Percentiles rank a stretch among this genome's conserved stretches.
These are phyloP conservation scores for sorghum (Sorghum bicolor) DNA, from an alignment of 176 grass and related monocot species.

Conservation along the genomic window DNA sequence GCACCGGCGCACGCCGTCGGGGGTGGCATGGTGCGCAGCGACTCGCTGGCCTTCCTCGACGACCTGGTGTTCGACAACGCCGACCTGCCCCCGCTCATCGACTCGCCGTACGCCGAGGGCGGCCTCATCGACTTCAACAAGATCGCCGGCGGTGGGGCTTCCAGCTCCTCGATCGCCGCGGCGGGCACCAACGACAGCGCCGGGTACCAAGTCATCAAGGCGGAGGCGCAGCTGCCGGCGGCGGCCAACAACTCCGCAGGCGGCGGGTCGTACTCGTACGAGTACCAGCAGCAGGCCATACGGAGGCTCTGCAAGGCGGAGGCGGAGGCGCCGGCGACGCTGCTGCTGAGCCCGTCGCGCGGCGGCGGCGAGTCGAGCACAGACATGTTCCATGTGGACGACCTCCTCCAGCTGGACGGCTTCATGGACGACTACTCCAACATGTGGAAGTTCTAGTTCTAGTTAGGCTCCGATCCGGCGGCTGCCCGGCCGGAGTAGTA, in stretches of 20 bases:
- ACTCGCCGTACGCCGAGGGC: slow-evolving; percentile 7
- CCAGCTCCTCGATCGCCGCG: slow-evolving; percentile 1
- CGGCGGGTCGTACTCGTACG: not conserved
- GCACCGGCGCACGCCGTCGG: not conserved
- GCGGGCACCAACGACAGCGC: not conserved
- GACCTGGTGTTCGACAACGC: slow-evolving; percentile 23
- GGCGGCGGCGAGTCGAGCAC: not conserved
- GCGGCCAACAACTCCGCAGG: not conserved
- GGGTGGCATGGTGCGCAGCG: not conserved
- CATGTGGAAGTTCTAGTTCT: not conserved
- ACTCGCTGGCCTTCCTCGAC: slow-evolving; percentile 16
- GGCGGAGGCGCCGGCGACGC: not conserved
- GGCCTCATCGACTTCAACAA: not conserved
- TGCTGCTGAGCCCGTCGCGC: not conserved
- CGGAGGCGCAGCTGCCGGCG: not conserved
- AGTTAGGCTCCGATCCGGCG: not conserved
- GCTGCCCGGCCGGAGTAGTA: not conserved
- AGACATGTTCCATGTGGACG: not conserved
- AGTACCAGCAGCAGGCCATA: slow-evolving; percentile 26
- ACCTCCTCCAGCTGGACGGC: slow-evolving; percentile 18
- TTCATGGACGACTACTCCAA: not conserved
- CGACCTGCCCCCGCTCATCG: slow-evolving; percentile 49
- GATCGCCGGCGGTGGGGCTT: not conserved
- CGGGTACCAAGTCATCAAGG: not conserved
- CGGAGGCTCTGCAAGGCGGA: slow-evolving; percentile 34